These are phyloP conservation scores for Neocucurbitaria cava DNA, from an alignment of 2,329 filamentous ascomycete species.

Conservation along the genomic window DNA sequence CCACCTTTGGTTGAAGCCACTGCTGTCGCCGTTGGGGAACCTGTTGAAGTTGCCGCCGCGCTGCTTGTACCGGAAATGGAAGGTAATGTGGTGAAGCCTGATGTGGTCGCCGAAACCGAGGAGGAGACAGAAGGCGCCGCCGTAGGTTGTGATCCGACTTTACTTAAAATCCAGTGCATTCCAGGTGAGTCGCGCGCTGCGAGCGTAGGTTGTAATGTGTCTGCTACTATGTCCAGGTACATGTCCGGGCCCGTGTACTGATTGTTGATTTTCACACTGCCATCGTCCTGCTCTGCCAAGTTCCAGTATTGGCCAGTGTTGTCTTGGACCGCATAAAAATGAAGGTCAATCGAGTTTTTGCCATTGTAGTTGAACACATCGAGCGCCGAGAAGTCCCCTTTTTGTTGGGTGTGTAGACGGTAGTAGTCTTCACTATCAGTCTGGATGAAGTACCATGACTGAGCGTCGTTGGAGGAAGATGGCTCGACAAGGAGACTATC, in stretches of 20 bases:
- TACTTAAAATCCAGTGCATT: slow-evolving; percentile 15
- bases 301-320: slow-evolving; percentile 16
- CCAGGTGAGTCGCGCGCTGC: slow-evolving; percentile 6
- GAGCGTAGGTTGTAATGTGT: slow-evolving; percentile 4
- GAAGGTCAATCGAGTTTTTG: slow-evolving; percentile 2
- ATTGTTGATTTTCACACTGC: slow-evolving; percentile 18
- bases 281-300: slow-evolving; percentile 9
- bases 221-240: slow-evolving; percentile 13
- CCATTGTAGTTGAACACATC: slow-evolving; percentile 12
- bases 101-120: not conserved
- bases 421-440: slow-evolving; percentile 5
- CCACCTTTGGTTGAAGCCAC: not conserved
- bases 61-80: not conserved
- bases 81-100: not conserved
- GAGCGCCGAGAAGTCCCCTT: slow-evolving; percentile 14
- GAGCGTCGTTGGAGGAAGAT: not conserved
- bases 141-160: not conserved
- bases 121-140: not conserved
- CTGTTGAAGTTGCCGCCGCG: not conserved
- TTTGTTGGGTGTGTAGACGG: slow-evolving; percentile 17
- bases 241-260: slow-evolving; percentile 20
- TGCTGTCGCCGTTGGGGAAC: not conserved
- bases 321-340: slow-evolving; percentile 11
- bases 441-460: slow-evolving; percentile 18
- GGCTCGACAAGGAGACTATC: slow-evolving; percentile 14